A percentile compares a stretch with the other conserved stretches of the same genome.
These are phyloP conservation scores for Lodderomyces margitis DNA, from an alignment of 1,139 yeast species.

Conservation along the genomic window DNA sequence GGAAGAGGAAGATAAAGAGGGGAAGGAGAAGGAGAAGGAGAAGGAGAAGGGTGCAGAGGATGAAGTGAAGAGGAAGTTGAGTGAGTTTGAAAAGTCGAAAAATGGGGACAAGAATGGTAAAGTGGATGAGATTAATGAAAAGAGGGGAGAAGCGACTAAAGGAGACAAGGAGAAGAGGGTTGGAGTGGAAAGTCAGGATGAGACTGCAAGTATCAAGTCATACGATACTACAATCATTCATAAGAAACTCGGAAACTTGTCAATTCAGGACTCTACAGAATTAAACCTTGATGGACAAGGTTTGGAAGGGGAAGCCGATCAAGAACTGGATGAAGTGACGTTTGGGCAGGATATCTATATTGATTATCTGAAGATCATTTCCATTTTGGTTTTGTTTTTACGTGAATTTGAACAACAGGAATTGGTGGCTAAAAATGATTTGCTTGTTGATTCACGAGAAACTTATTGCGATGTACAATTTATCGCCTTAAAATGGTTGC, in stretches of 20 bases:
- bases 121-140: neutral
- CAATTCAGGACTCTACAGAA: slow-evolving; percentile 15
- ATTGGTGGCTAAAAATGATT: slow-evolving; percentile 25
- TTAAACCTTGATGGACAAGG: neutral
- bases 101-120: slow-evolving; percentile 1
- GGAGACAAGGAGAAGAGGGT: slow-evolving; percentile 4
- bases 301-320: slow-evolving; percentile 4
- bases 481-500: slow-evolving; percentile 82
- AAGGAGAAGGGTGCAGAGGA: neutral
- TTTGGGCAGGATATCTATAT: slow-evolving; percentile 84
- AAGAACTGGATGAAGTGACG: slow-evolving; percentile 39
- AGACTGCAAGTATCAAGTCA: slow-evolving; percentile 25
- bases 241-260: slow-evolving; percentile 12
- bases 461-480: slow-evolving; percentile 73
- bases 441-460: slow-evolving; percentile 39
- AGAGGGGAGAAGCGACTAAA: neutral
- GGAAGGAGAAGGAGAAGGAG: slow-evolving; percentile 7
- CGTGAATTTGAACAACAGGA: slow-evolving; percentile 38
- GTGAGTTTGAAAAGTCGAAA: neutral
- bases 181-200: slow-evolving; percentile 13
- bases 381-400: slow-evolving; percentile 74
- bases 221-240: slow-evolving; percentile 18
- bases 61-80: neutral
- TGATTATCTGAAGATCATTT: slow-evolving; percentile 78
- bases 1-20: slow-evolving; percentile 4